phyloP scores from a whole-genome alignment of 106 monocot genomes.

The Amphibolis antarctica region DNA sequence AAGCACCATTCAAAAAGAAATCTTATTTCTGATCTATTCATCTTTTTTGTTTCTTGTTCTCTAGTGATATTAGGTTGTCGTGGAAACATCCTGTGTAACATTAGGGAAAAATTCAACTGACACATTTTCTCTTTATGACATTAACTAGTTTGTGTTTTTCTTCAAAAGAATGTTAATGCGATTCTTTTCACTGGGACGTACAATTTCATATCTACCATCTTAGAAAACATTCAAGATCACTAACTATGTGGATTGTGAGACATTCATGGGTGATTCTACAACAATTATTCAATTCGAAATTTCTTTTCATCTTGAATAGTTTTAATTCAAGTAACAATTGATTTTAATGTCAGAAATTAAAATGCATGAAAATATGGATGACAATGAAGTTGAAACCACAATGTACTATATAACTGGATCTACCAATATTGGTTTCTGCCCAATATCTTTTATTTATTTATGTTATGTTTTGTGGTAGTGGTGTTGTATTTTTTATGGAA shows the following conservation, averaged over 20 bases:
- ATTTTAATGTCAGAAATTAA: background rate
- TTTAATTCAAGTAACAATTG: background rate
- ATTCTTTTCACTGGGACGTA: background rate
- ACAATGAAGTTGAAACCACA: background rate
- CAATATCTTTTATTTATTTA: too few species aligned
- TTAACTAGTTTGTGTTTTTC: background rate
- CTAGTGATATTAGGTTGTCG: too few species aligned
- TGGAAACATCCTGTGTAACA: too few species aligned
- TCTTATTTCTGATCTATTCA: too few species aligned
- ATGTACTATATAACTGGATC: background rate
- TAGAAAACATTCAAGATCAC: background rate
- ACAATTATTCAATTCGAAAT: background rate
- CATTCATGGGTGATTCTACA: slow-evolving; percentile 2
- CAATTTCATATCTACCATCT: background rate
- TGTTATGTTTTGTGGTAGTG: too few species aligned
- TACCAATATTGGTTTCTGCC: too few species aligned
- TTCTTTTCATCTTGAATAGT: background rate
- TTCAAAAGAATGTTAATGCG: background rate
- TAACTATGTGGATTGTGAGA: background rate
- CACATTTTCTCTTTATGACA: too few species aligned
- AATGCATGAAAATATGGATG: slow-evolving; percentile 2
- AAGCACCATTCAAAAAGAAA: too few species aligned
- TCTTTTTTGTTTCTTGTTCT: too few species aligned
- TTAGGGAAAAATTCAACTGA: too few species aligned
- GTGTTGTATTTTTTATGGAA: too few species aligned